Evolutionary conservation across 2,329 filamentous ascomycete species (phyloP).

Genomic region (Dothideomycetidae sp.): DNA sequence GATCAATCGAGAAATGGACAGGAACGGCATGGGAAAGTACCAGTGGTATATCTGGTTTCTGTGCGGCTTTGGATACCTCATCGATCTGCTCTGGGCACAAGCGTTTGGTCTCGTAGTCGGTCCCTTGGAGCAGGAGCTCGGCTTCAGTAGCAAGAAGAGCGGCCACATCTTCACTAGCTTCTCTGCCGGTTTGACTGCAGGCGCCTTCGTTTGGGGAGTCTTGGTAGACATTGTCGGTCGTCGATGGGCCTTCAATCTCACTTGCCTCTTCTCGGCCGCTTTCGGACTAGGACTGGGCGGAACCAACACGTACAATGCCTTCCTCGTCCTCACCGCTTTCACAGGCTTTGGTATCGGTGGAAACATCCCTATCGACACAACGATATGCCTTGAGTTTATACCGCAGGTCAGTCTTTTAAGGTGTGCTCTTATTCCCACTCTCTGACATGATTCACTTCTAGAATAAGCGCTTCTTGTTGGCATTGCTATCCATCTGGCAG

Average conservation of each 20-base stretch:
- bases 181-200: constrained; percentile 40
- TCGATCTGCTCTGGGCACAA: constrained; percentile 45
- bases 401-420: constrained; percentile 24
- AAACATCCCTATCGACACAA: constrained; percentile 43
- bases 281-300: constrained; percentile 41
- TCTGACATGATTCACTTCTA: no score
- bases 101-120: constrained; percentile 42
- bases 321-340: constrained; percentile 41
- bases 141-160: constrained; percentile 31
- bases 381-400: constrained; percentile 42
- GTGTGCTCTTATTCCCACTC: no score
- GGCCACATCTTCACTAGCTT: constrained; percentile 43
- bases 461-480: constrained; percentile 38
- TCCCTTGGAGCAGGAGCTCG: constrained; percentile 42
- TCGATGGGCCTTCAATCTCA: constrained; percentile 44
- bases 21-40: constrained; percentile 39
- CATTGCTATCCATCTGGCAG: constrained; percentile 41
- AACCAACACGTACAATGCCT: constrained; percentile 35
- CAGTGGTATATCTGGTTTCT: constrained; percentile 38
- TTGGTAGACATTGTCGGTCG: constrained; percentile 41
- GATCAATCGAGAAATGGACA: constrained; percentile 36
- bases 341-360: constrained; percentile 36
- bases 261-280: constrained; percentile 39
- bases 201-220: constrained; percentile 43
- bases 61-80: constrained; percentile 41